Base-by-base conservation (phyloP, 805 yeast genomes). In the Metschnikowia aberdeeniae region DNA sequence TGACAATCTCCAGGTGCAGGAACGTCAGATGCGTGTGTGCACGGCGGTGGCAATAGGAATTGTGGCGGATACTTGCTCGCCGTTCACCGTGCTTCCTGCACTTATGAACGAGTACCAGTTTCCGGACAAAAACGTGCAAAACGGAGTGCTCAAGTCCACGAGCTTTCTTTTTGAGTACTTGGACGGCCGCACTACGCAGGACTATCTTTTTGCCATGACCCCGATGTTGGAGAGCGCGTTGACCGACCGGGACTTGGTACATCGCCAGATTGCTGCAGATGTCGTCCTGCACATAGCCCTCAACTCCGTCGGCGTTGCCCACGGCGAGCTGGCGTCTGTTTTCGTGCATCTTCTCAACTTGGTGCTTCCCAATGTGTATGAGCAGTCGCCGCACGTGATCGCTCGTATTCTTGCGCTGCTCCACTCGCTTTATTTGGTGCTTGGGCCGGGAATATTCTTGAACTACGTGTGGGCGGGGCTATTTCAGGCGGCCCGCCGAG, bases 1-100 rank as follows among this genome's bases (percentile, higher is more conserved):
- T 45, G 88, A 86, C 55, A 92, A 92, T 55, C 70, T 93, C 53
- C 77, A 87, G 48, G 95, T 90, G 6, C 98, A 92, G 61, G 98
- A 93, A 60, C 86, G 99, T 59, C 99, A 93, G 66, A 73, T 88
- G 34, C 83, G 99, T 59, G 96, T 93, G 7, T 92, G 97, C 62
- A 89, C 98, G 0, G 97, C 99, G 5, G 97, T 93, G 34, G 99
- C 99, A 0, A 87, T 93, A 53, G 99, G 96, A 31, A 89, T 93
- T 54, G 95, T 93, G 7, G 98, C 98, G 0, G 93, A 90, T 47
- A 81, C 86, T 0, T 93, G 98, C 63, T 80, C 88, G 0, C 96
- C 98, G 0, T 93, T 86, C 64, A 88, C 97, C 0, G 95, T 92
- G 0, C 64, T 93, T 7, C 99, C 99, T 0, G 95, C 96, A 0